Evolutionary conservation across 2,329 filamentous ascomycete genomes (phyloP).

Genomic region (Pseudomassariella vexata): DNA sequence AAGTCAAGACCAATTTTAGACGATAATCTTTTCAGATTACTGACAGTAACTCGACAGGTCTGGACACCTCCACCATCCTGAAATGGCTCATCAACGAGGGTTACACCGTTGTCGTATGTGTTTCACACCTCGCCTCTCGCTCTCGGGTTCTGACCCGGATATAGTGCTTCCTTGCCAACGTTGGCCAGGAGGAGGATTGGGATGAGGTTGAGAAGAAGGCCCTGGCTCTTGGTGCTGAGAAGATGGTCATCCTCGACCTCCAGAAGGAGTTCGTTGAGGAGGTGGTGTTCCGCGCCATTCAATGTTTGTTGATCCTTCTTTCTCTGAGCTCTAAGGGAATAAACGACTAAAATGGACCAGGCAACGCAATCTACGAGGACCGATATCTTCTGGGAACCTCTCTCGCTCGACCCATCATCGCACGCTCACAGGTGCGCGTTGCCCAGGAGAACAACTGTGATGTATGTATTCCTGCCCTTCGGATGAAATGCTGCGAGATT

Average conservation of each 20-base stretch:
- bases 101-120: constrained; percentile 17
- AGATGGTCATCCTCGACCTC: constrained; percentile 60
- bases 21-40: too few relatives aligned
- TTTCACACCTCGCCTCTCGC: neutral
- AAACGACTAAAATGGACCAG: too few relatives aligned
- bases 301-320: too few relatives aligned
- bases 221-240: constrained; percentile 60
- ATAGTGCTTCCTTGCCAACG: constrained; percentile 56
- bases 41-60: constrained; percentile 19
- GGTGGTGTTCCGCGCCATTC: constrained; percentile 73
- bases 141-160: neutral
- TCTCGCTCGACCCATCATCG: constrained; percentile 66
- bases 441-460: constrained; percentile 31
- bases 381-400: constrained; percentile 44
- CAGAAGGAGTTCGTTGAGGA: constrained; percentile 55
- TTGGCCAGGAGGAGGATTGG: constrained; percentile 74
- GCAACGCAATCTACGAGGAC: constrained; percentile 56
- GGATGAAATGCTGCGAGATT: constrained; percentile 12
- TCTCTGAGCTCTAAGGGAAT: too few relatives aligned
- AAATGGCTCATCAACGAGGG: constrained; percentile 30
- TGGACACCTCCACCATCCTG: constrained; percentile 36
- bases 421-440: constrained; percentile 26
- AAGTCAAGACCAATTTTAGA: too few relatives aligned
- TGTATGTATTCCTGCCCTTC: constrained; percentile 24
- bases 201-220: constrained; percentile 64